Conservation (phyloP, 805 yeast species). For the Myxozyma udenii region DNA sequence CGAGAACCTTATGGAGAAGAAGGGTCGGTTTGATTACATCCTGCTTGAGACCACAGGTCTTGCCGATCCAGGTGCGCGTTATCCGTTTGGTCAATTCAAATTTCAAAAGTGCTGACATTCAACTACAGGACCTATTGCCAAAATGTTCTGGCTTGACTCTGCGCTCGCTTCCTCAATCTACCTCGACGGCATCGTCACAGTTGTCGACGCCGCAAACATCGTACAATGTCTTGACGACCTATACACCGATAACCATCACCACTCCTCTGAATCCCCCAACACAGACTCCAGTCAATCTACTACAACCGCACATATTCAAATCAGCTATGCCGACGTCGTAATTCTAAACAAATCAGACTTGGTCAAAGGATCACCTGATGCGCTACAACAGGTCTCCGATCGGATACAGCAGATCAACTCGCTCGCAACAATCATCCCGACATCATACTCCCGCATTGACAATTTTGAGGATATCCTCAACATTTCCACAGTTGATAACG, state of each 20-base stretch:
- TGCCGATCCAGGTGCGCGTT: slow-evolving; percentile 77
- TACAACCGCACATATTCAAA: slow-evolving; percentile 84
- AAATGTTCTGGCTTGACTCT: slow-evolving; percentile 96
- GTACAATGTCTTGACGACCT: slow-evolving; percentile 62
- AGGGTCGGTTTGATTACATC: slow-evolving; percentile 82
- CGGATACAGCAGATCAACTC: slow-evolving; percentile 59
- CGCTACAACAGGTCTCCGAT: slow-evolving; percentile 38
- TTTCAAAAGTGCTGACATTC: not conserved
- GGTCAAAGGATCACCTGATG: slow-evolving; percentile 34
- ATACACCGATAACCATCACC: slow-evolving; percentile 37
- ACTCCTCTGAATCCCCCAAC: slow-evolving; percentile 40
- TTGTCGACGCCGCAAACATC: slow-evolving; percentile 66
- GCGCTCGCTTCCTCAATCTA: slow-evolving; percentile 79
- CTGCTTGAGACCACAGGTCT: slow-evolving; percentile 90
- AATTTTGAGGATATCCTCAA: slow-evolving; percentile 66
- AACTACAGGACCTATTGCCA: slow-evolving; percentile 68
- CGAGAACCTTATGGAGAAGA: slow-evolving; percentile 72
- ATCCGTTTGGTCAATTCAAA: not conserved
- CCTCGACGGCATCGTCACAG: slow-evolving; percentile 89
- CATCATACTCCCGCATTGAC: slow-evolving; percentile 68
- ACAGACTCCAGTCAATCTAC: slow-evolving; percentile 34
- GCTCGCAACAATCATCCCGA: slow-evolving; percentile 61
- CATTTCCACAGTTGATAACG: slow-evolving; percentile 68
- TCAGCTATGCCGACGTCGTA: slow-evolving; percentile 83
- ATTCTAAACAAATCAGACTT: slow-evolving; percentile 76